Evolutionary conservation across 257 asterid genomes (phyloP), one percentile per base, ranked within the genome.

Genomic region (Handroanthus guayacan): DNA sequence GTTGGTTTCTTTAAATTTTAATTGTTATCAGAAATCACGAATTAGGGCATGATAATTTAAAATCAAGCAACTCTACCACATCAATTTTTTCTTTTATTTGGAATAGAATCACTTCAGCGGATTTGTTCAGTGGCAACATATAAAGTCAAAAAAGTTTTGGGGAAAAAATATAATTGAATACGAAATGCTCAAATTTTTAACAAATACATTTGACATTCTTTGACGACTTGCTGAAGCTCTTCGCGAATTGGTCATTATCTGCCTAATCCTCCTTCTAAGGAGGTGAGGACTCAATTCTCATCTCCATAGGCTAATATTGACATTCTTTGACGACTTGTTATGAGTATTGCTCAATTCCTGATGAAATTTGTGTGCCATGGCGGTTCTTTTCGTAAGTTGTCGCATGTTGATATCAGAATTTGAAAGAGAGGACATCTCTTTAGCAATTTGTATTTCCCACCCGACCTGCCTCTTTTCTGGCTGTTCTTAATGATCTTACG

Each of bases 1-100:
- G 78, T 60, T 60, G 69, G 18, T 70, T 64, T 38, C 6, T 54
- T 51, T 47, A 51, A 48, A 20, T 79, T 54, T 51, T 47, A 51
- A 48, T 39, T 79, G 62, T 41, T 62, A 10, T 13, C 41, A 1
- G 55, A 50, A 41, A 37, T 56, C 20, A n/a, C 38, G 38, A 37
- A 66, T 75, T 82, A 74, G 70, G 81, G 76, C 69, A 57, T 18
- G 11, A n/a, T 44, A 5, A 72, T 66, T 39, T 17, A 16, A 58
- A 67, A 31, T 71, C n/a, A 50, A 31, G 14, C 55, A 20, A 39
- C 44, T 38, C 44, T 62, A 36, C 48, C 3, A 0, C 18, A 55
- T 56, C 45, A 61, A 3, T 54, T 54, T 45, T 54, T 11, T 2
- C 10, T 47, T 41, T 16, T 14, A 3, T 6, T 9, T 5, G 36